Conservation (phyloP, 1,139 yeast genomes). For the Sugiyamaella neomexicana region DNA sequence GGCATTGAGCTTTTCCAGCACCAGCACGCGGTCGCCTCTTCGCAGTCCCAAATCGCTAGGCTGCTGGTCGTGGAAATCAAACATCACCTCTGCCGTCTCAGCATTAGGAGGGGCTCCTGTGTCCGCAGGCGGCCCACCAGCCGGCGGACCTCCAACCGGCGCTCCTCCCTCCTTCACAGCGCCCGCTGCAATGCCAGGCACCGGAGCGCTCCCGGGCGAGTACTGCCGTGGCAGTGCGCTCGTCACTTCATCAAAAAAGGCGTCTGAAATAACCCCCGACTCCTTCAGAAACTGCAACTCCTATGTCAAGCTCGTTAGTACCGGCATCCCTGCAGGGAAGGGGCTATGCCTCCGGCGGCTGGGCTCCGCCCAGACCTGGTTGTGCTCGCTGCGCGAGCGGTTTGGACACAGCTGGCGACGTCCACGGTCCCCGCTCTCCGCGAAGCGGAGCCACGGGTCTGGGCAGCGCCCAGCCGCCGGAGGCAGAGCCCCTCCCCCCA, state of each 20-base stretch:
- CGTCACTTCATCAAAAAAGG: slow-evolving; percentile 54
- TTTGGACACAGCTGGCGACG: background rate
- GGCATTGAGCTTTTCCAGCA: slow-evolving; percentile 70
- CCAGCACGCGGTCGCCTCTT: slow-evolving; percentile 67
- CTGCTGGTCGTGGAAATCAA: slow-evolving; percentile 68
- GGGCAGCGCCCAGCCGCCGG: slow-evolving; percentile 9
- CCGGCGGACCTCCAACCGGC: slow-evolving; percentile 17
- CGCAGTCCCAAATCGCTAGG: slow-evolving; percentile 66
- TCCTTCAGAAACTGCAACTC: slow-evolving; percentile 80
- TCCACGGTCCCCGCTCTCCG: background rate
- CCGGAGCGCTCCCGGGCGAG: slow-evolving; percentile 55
- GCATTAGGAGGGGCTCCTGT: slow-evolving; percentile 22
- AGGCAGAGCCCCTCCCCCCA: background rate
- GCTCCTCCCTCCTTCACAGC: background rate
- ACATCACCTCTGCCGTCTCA: slow-evolving; percentile 63
- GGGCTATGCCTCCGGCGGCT: slow-evolving; percentile 4
- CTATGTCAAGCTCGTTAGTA: slow-evolving; percentile 28
- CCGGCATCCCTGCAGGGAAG: background rate
- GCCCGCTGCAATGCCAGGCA: slow-evolving; percentile 29
- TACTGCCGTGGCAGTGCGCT: slow-evolving; percentile 60
- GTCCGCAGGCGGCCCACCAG: slow-evolving; percentile 20
- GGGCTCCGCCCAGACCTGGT: slow-evolving; percentile 6
- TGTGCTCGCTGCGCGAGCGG: background rate
- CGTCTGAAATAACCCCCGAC: slow-evolving; percentile 68
- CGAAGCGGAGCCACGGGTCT: background rate